These are phyloP conservation scores for Penicillium sp. DNA, from an alignment of 2,329 filamentous ascomycete species.

Conservation along the genomic window DNA sequence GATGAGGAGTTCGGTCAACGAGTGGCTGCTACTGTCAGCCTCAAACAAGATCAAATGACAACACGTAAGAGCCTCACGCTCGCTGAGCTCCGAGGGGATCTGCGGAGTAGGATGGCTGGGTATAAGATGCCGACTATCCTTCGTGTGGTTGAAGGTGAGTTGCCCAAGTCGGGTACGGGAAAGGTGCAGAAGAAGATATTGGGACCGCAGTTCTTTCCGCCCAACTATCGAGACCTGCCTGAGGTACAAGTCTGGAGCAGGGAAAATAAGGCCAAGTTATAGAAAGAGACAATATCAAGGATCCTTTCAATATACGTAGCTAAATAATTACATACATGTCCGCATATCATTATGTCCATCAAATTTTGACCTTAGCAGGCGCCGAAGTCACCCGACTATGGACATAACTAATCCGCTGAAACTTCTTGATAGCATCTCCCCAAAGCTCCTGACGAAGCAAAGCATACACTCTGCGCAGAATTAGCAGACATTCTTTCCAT, in stretches of 20 bases:
- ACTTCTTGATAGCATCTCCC: conserved; percentile 53
- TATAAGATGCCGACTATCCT: conserved; percentile 94
- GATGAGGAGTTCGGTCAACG: conserved; percentile 56
- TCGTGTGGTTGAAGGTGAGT: conserved; percentile 64
- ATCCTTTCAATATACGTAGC: neutral
- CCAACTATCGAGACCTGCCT: conserved; percentile 23
- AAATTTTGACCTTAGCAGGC: conserved; percentile 22
- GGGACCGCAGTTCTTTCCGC: conserved; percentile 35
- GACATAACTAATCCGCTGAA: conserved; percentile 54
- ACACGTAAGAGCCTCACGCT: conserved; percentile 28
- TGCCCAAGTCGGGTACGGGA: conserved; percentile 68
- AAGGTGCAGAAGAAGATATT: conserved; percentile 57
- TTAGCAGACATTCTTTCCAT: neutral
- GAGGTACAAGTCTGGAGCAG: conserved; percentile 33
- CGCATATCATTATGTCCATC: neutral
- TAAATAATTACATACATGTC: neutral
- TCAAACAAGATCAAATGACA: conserved; percentile 23
- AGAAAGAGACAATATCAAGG: neutral
- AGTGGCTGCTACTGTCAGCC: conserved; percentile 51
- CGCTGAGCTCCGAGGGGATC: conserved; percentile 32
- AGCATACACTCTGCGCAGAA: conserved; percentile 45
- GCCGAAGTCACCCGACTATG: conserved; percentile 41
- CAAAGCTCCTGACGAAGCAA: conserved; percentile 52
- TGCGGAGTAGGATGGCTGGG: conserved; percentile 58
- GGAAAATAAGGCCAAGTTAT: conserved; percentile 15